Conservation (phyloP, 768 basidiomycete genomes). For the Piloderma croceum region DNA sequence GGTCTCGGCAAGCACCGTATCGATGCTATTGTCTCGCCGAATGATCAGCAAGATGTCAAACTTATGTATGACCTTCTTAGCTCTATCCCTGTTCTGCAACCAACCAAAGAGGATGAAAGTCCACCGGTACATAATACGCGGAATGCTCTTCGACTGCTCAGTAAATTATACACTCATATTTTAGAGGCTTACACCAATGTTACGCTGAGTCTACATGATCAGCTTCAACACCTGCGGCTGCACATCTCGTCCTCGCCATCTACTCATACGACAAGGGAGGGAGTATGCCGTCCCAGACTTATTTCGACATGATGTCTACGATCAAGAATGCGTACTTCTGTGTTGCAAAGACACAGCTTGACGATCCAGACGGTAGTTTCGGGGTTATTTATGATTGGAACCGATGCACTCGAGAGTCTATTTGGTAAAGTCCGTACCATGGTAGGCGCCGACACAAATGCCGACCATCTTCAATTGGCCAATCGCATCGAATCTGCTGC, state of each 20-base stretch:
- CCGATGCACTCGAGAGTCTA: slow-evolving; percentile 9
- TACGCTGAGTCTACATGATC: slow-evolving; percentile 21
- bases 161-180: slow-evolving; percentile 11
- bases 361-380: slow-evolving; percentile 12
- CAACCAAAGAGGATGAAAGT: not conserved
- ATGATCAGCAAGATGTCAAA: slow-evolving; percentile 13
- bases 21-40: slow-evolving; percentile 4
- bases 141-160: no score
- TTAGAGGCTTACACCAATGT: slow-evolving; percentile 24
- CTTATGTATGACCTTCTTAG: slow-evolving; percentile 4
- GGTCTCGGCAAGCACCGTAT: not conserved
- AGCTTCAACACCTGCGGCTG: slow-evolving; percentile 20
- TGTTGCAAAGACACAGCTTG: slow-evolving; percentile 19
- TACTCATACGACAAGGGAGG: slow-evolving; percentile 11
- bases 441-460: slow-evolving; percentile 21
- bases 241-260: slow-evolving; percentile 21
- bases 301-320: slow-evolving; percentile 26
- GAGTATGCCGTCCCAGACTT: slow-evolving; percentile 25
- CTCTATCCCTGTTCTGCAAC: slow-evolving; percentile 3
- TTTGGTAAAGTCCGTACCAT: slow-evolving; percentile 19
- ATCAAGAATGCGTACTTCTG: slow-evolving; percentile 24
- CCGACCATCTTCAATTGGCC: slow-evolving; percentile 25
- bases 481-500: slow-evolving; percentile 24
- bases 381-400: slow-evolving; percentile 15
- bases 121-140: not conserved